Base-by-base conservation (phyloP, 371 early-diverging fungal genomes). In the Zancudomyces culisetae region DNA sequence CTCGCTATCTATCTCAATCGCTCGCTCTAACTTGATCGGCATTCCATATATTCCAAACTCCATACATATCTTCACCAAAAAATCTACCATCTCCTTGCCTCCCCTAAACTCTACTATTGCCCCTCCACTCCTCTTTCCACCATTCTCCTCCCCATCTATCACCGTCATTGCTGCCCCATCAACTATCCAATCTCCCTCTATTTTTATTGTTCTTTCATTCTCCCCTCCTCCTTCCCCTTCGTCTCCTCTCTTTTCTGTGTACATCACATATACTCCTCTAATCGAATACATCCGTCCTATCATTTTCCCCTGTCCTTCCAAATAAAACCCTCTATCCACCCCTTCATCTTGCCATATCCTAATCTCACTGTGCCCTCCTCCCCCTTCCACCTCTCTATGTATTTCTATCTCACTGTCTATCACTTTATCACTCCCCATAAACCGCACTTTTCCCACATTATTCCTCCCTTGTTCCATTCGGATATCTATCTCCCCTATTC, bases 371-470 rank as follows among this genome's bases (percentile, higher is more conserved):
- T 35, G 6, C 6, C 15, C 15, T 35, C 10, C 35, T 15, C 6
- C 35, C 35, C 15, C 35, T 15, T 35, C 10, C 35, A 6, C 29
- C n/a, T n/a, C 24, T 24, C 27, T 19, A 18, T n/a, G n/a, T 8
- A 48, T 27, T 0, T 70, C 77, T 13, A 78, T 73, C 65, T 75
- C 72, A 53, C 73, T 70, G 20, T 71, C 72, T 50, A 73, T 66
- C 78, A 82, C 83, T 41, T 76, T 75, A 13, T 70, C 67, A 12
- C 61, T 68, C 23, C 75, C 77, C 3, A 73, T 62, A 27, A 74
- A 64, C 42, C 73, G 71, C 4, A 77, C 78, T 56, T 79, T 76
- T 15, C 73, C 64, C 50, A 58, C 59, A 27, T 70, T 49, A 51
- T 59, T 29, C 53, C 47, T 22, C 47, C 65, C 24, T 55, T 66